These are phyloP conservation scores for Pichia cactophila DNA, from an alignment of 1,139 yeast species.

Conservation along the genomic window DNA sequence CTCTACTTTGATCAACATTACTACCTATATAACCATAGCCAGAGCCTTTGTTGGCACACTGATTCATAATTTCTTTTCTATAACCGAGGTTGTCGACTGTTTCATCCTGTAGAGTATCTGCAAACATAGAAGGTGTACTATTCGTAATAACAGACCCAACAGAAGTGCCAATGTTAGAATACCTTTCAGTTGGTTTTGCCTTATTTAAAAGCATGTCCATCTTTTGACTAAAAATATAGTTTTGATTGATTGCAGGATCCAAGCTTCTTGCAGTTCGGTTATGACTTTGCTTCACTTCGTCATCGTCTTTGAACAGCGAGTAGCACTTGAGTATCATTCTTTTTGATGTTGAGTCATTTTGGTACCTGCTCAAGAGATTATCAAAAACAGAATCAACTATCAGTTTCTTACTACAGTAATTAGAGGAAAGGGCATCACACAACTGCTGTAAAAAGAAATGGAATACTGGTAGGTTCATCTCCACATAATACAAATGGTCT, in stretches of 20 bases:
- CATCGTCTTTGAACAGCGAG: background rate
- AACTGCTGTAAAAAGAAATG: background rate
- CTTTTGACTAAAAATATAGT: background rate
- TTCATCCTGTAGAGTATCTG: background rate
- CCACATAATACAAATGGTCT: background rate
- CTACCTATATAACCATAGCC: conserved; percentile 14
- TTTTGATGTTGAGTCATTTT: background rate
- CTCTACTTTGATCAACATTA: background rate
- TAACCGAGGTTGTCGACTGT: too few relatives aligned
- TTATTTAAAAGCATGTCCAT: background rate
- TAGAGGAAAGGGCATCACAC: background rate
- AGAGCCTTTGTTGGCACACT: background rate
- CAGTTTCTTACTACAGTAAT: background rate
- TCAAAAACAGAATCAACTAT: background rate
- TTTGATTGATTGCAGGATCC: background rate
- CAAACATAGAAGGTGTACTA: background rate
- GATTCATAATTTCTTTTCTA: too few relatives aligned
- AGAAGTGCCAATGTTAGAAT: background rate
- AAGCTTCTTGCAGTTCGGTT: background rate
- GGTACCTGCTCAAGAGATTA: background rate
- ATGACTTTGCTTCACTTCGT: background rate
- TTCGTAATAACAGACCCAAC: background rate
- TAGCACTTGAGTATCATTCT: background rate
- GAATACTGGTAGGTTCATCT: background rate
- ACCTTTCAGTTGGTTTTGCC: background rate